phyloP scores from a whole-genome alignment of 257 asterid species.

The Oldenlandia corymbosa region DNA sequence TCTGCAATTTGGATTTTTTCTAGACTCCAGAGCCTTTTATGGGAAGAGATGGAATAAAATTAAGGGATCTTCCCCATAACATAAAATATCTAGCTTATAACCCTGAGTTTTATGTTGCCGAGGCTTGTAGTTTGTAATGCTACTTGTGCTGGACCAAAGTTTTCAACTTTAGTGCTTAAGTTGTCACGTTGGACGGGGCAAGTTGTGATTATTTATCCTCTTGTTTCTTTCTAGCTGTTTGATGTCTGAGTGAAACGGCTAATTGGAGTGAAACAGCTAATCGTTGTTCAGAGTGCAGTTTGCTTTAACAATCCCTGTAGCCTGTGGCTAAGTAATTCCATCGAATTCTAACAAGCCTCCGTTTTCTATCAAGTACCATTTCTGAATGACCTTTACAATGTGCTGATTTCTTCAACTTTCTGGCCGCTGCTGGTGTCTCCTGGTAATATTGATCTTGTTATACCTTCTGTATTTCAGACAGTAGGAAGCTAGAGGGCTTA shows the following conservation, averaged over 20 bases:
- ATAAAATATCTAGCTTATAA: too few relatives aligned
- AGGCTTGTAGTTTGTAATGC: too few relatives aligned
- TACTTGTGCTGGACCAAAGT: too few relatives aligned
- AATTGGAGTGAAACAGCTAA: background rate
- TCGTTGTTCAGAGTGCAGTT: background rate
- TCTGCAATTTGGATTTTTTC: too few relatives aligned
- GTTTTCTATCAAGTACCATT: background rate
- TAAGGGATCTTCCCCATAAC: too few relatives aligned
- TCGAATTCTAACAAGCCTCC: background rate
- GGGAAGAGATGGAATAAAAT: too few relatives aligned
- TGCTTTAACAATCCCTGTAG: background rate
- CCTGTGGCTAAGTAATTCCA: background rate
- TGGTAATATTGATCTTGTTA: background rate
- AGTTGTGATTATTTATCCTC: background rate
- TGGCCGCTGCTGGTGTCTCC: background rate
- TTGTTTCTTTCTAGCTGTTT: slow-evolving; percentile 1
- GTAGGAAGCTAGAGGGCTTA: background rate
- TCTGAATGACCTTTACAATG: background rate
- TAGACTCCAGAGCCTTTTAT: too few relatives aligned
- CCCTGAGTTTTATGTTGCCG: too few relatives aligned
- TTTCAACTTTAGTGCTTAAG: background rate
- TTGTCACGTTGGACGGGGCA: background rate
- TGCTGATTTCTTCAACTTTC: background rate
- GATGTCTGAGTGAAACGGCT: too few relatives aligned
- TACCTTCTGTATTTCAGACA: background rate